Conservation (phyloP, 179 eudicot species). For the Pouteria campechiana region DNA sequence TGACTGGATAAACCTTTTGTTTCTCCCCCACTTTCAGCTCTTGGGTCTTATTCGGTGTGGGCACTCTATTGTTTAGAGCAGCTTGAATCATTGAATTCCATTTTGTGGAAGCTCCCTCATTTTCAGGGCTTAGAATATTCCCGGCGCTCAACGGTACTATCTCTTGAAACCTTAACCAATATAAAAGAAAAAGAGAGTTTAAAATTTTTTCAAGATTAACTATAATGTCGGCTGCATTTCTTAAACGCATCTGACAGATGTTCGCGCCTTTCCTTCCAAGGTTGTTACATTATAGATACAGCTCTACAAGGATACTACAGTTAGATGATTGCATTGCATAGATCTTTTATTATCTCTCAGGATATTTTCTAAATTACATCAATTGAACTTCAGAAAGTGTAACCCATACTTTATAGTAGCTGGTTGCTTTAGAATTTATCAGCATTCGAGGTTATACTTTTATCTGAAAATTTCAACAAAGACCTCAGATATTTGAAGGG, state of each 20-base stretch:
- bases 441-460: no score
- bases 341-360: neutral
- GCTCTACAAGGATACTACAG: neutral
- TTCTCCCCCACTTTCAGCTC: neutral
- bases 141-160: conserved; percentile 10
- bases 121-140: conserved; percentile 7
- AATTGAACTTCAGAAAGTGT: neutral
- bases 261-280: neutral
- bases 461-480: no score
- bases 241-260: neutral
- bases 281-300: neutral
- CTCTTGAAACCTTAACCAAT: conserved; percentile 34
- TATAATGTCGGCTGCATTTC: no score
- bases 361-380: neutral
- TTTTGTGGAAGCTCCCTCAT: conserved; percentile 1
- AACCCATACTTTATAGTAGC: neutral
- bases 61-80: conserved; percentile 6
- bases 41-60: neutral
- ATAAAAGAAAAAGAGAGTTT: no score
- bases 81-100: conserved; percentile 9
- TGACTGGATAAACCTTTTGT: neutral
- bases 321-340: neutral
- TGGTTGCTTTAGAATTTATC: no score
- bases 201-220: no score
- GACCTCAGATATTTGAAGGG: no score